These are phyloP conservation scores for Haberlea rhodopensis DNA, from an alignment of 257 asterid species.

Conservation along the genomic window DNA sequence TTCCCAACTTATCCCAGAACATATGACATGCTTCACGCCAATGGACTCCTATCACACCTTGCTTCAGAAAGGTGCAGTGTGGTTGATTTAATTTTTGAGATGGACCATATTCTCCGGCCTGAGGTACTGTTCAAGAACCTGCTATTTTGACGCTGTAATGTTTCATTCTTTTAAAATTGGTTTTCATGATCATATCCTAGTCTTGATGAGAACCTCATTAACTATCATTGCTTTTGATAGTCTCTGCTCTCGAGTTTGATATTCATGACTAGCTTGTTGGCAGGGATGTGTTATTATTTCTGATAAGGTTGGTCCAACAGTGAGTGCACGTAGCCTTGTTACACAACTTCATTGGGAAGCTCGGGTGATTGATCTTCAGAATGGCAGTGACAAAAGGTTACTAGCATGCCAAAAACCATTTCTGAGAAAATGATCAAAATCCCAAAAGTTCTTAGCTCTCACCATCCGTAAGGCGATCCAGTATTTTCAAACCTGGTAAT, in stretches of 20 bases:
- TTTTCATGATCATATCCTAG: not conserved
- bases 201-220: not conserved
- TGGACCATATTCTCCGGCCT: constrained; percentile 92
- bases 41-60: constrained; percentile 65
- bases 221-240: not conserved
- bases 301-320: constrained; percentile 59
- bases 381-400: constrained; percentile 84
- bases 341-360: constrained; percentile 94
- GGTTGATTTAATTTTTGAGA: constrained; percentile 63
- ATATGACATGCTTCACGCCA: constrained; percentile 86
- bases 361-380: constrained; percentile 75
- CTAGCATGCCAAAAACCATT: constrained; percentile 91
- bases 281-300: constrained; percentile 93
- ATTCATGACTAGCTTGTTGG: constrained; percentile 25
- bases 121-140: constrained; percentile 53
- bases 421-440: constrained; percentile 57
- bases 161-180: not conserved
- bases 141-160: not conserved
- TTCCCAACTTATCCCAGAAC: constrained; percentile 96
- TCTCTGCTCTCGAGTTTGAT: not conserved
- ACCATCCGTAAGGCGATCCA: constrained; percentile 38
- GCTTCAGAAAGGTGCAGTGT: constrained; percentile 55
- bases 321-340: constrained; percentile 57
- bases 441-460: constrained; percentile 13
- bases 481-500: constrained; percentile 40